Evolutionary conservation across 495 filamentous ascomycete species (phyloP), one percentile per base, ranked within the genome.

Genomic region (Penicillium daleae): DNA sequence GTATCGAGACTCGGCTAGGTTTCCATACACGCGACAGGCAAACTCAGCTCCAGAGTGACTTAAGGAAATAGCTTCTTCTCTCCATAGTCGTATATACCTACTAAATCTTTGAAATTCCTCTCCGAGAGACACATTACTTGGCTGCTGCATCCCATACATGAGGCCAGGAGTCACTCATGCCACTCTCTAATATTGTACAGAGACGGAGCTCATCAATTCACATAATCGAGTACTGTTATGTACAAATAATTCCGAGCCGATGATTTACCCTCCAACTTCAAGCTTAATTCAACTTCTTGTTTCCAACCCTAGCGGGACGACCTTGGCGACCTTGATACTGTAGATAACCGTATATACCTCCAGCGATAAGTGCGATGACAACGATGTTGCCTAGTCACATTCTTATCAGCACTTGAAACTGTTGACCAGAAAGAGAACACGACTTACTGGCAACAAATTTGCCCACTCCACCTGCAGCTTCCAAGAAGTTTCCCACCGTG

Each of bases 201-300:
- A n/a, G n/a, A n/a, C n/a, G n/a, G n/a, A n/a, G n/a, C n/a, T n/a
- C n/a, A n/a, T n/a, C n/a, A n/a, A n/a, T n/a, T n/a, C n/a, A n/a
- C n/a, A n/a, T n/a, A n/a, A n/a, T n/a, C n/a, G n/a, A n/a, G n/a
- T n/a, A n/a, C n/a, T n/a, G n/a, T n/a, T n/a, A 40, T 31, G 29
- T 3, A 31, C 29, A 31, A 31, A n/a, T n/a, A n/a, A n/a, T n/a
- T n/a, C n/a, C n/a, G 4, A 31, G 29, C 7, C 29, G 29, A 31
- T 7, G 7, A 31, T 31, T 3, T 31, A 31, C 0, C 4, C 24
- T 8, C n/a, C 49, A 13, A 53, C n/a, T 40, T 56, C 26, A n/a
- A 26, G 48, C 29, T 22, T 69, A 69, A 8, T 63, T 58, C 48
- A 63, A 39, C 19, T 69, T 69, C 37, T 64, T 69, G 2, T 54